Evolutionary conservation across 352 stramenopile species (phyloP).

Genomic region (Phytophthora capsici): DNA sequence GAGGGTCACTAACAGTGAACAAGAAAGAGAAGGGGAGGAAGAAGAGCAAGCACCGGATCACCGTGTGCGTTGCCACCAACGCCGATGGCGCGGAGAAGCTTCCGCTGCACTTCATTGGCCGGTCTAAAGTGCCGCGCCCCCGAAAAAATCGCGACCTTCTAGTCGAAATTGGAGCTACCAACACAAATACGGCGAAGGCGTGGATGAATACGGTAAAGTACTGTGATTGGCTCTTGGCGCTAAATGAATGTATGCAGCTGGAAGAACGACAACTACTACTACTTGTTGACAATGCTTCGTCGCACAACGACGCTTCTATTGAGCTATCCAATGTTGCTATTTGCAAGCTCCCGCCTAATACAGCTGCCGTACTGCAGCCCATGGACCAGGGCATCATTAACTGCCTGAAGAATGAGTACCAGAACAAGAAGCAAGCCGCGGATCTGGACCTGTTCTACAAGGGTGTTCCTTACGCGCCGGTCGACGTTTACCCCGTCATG

Average conservation of each 20-base stretch:
- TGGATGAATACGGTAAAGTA: neutral
- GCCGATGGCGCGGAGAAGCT: neutral
- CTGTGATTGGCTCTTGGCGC: neutral
- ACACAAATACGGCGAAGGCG: neutral
- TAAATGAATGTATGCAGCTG: neutral
- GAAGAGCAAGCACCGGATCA: neutral
- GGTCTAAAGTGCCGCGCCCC: neutral
- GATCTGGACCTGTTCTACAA: slow-evolving; percentile 19
- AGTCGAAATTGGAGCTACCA: neutral
- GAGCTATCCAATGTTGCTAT: neutral
- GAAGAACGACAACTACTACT: neutral
- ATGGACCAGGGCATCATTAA: slow-evolving; percentile 36
- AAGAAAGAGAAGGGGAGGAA: neutral
- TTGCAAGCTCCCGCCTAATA: neutral
- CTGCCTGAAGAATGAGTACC: slow-evolving; percentile 21
- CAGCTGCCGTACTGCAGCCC: slow-evolving; percentile 11
- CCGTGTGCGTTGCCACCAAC: neutral
- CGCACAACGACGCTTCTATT: neutral
- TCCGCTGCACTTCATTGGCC: neutral
- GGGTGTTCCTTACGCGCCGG: neutral
- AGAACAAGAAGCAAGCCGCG: neutral
- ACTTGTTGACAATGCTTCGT: neutral
- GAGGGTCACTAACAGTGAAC: neutral
- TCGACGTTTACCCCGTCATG: slow-evolving; percentile 20
- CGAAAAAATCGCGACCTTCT: neutral